Evolutionary conservation across 2,329 filamentous ascomycete genomes (phyloP), one percentile per base, ranked within the genome.

Genomic region (Blastomyces silverae): DNA sequence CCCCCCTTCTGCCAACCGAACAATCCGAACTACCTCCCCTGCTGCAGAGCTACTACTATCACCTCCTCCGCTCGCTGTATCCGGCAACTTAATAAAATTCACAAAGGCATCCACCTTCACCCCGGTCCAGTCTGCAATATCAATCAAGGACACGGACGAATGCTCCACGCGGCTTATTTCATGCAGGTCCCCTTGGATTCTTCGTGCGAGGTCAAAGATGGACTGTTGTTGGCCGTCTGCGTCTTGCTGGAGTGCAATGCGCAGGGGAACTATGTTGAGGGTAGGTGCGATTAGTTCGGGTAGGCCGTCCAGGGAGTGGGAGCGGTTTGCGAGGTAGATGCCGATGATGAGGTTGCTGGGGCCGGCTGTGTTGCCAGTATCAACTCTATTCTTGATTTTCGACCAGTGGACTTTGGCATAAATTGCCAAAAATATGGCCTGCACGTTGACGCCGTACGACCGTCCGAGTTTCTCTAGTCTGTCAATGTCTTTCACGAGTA

Each of bases 251-350:
- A 73, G 62, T 31, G 71, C 72, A 1, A 94, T 82, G 13, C 82
- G 81, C 0, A 97, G 76, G 0, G 92, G 91, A 1, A 96, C 82
- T 3, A 97, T 81, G 69, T 89, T 92, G 25, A 97, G 81, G 0
- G 90, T 94, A 0, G 92, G 92, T 42, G 85, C 87, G 0, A 82
- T 69, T 1, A 84, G 77, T 0, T 79, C 73, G 1, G 84, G 78
- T 0, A 86, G 73, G 2, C 81, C 78, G 2, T 82, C 77, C 10
- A 82, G 75, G 28, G 79, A 78, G 13, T 83, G 79, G 0, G 83
- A 82, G 62, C 91, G 84, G 73, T 95, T 96, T 53, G 91, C 90
- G 10, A 96, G 83, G 74, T 96, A 97, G 28, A 96, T 76, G 1
- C 92, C 92, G 61, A 96, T 82, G 0, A 91, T 77, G 1, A 90